phyloP scores from a whole-genome alignment of 805 yeast species.

The Candida bentonensis region DNA sequence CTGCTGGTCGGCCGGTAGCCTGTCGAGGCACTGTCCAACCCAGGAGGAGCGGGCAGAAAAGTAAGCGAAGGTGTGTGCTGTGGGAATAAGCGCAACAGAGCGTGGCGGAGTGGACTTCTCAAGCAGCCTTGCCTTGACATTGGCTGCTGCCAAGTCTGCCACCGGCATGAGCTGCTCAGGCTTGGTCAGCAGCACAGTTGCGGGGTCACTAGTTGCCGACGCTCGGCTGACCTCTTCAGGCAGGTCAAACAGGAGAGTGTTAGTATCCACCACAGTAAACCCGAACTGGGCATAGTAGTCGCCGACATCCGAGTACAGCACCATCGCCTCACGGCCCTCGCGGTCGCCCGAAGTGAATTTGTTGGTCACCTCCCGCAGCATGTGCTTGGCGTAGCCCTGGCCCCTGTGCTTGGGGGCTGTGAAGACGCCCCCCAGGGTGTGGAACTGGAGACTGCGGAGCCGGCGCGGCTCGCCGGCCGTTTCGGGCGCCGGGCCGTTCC shows the following conservation, averaged over 20 bases:
- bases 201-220: not conserved
- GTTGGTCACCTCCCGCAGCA: slow-evolving; percentile 21
- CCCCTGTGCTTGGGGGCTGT: slow-evolving; percentile 30
- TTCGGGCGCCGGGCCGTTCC: not conserved
- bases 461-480: not conserved
- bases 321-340: not conserved
- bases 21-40: not conserved
- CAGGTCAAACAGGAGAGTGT: not conserved
- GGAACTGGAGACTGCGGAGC: not conserved
- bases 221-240: not conserved
- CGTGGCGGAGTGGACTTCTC: too few species aligned
- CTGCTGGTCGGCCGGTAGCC: not conserved
- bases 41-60: not conserved
- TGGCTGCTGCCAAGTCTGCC: not conserved
- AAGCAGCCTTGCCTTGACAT: not conserved
- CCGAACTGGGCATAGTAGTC: slow-evolving; percentile 46
- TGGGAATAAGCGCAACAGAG: not conserved
- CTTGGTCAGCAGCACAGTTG: not conserved
- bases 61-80: not conserved
- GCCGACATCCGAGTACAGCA: slow-evolving; percentile 52
- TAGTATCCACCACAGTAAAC: not conserved
- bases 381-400: slow-evolving; percentile 32
- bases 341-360: slow-evolving; percentile 14
- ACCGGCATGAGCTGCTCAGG: not conserved
- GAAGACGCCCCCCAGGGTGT: slow-evolving; percentile 37